A percentile compares a stretch with the other conserved stretches of the same genome.
Evolutionary conservation across 805 yeast species (phyloP).

Genomic region (Nakazawaea holstii): DNA sequence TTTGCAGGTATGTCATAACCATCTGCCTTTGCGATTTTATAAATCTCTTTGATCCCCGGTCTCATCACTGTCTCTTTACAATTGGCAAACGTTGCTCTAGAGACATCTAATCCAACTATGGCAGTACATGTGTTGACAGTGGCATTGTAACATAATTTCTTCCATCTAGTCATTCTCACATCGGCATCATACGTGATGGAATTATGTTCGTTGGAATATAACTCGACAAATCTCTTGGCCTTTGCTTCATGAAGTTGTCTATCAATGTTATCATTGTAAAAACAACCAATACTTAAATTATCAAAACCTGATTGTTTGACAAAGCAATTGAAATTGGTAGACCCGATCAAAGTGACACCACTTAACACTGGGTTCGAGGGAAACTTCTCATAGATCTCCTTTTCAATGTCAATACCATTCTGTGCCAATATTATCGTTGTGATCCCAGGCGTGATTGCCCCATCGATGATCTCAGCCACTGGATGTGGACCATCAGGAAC

Average conservation of each 20-base stretch:
- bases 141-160: conserved; percentile 38
- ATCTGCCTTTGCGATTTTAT: conserved; percentile 39
- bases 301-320: conserved; percentile 28
- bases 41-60: conserved; percentile 40
- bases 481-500: conserved; percentile 43
- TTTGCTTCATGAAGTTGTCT: conserved; percentile 15
- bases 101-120: conserved; percentile 28
- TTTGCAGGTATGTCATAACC: conserved; percentile 32
- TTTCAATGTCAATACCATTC: conserved; percentile 35
- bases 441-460: conserved; percentile 24
- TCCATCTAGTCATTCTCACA: conserved; percentile 34
- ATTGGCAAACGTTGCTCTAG: conserved; percentile 23
- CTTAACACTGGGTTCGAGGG: conserved; percentile 29
- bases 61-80: conserved; percentile 19
- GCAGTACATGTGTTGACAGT: conserved; percentile 37
- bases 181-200: conserved; percentile 22
- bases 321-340: conserved; percentile 19
- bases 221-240: conserved; percentile 21
- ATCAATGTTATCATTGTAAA: conserved; percentile 21
- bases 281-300: conserved; percentile 25
- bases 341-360: conserved; percentile 31
- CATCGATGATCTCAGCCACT: conserved; percentile 30
- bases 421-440: conserved; percentile 29
- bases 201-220: conserved; percentile 23
- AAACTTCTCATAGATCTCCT: conserved; percentile 25